phyloP scores from a whole-genome alignment of 176 grass and related monocot genomes.

The Canna indica region DNA sequence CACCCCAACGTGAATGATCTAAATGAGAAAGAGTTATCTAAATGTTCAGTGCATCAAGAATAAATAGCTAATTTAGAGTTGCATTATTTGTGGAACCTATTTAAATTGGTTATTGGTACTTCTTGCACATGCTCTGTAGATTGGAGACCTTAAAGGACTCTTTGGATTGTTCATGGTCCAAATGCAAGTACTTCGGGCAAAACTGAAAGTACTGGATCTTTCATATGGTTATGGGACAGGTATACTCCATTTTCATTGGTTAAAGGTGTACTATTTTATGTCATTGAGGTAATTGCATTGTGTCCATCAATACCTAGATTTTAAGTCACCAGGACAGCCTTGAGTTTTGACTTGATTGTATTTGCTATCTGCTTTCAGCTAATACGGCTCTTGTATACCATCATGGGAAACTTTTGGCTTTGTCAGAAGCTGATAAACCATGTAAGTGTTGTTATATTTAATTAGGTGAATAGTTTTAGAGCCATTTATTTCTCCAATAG shows the following conservation, averaged over 20 bases:
- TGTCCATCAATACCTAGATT: slow-evolving; percentile 2
- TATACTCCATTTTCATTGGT: slow-evolving; percentile 26
- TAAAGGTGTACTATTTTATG: neutral
- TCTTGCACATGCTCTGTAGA: slow-evolving; percentile 31
- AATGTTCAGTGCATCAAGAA: neutral
- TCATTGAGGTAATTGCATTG: neutral
- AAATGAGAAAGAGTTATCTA: neutral
- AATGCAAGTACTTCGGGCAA: slow-evolving; percentile 73
- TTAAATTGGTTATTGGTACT: neutral
- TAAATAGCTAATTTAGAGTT: neutral
- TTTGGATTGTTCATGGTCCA: slow-evolving; percentile 96
- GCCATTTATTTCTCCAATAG: slow-evolving; percentile 10
- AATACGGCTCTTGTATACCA: slow-evolving; percentile 95
- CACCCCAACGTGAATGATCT: neutral
- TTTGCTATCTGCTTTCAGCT: slow-evolving; percentile 27
- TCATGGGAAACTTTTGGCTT: slow-evolving; percentile 86
- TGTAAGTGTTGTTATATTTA: slow-evolving; percentile 48
- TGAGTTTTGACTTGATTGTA: neutral
- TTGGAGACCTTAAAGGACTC: slow-evolving; percentile 86
- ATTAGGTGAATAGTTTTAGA: slow-evolving; percentile 53
- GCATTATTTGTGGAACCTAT: neutral
- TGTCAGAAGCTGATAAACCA: slow-evolving; percentile 85
- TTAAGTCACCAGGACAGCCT: no score
- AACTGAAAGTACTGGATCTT: slow-evolving; percentile 69
- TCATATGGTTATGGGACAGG: slow-evolving; percentile 82